A percentile compares a stretch with the other conserved stretches of the same genome.
phyloP scores from a whole-genome alignment of 2,329 filamentous ascomycete genomes.

The Cryoendolithus antarcticus region DNA sequence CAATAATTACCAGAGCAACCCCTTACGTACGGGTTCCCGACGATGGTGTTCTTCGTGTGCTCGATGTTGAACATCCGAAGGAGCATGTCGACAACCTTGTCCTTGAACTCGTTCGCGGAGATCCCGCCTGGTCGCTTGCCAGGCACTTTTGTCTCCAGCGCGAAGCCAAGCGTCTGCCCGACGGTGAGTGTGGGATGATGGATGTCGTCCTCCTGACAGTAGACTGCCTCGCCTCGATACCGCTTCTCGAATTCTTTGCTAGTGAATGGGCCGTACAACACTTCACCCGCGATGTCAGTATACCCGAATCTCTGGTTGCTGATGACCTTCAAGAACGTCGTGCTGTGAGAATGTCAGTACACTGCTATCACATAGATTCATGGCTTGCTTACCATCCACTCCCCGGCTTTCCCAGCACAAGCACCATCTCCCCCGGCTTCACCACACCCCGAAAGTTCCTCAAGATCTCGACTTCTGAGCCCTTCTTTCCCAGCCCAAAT shows the following conservation, averaged over 20 bases:
- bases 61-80: conserved; percentile 91
- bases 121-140: conserved; percentile 65
- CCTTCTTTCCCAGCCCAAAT: conserved; percentile 55
- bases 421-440: conserved; percentile 76
- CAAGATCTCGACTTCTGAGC: conserved; percentile 61
- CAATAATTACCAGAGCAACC: conserved; percentile 52
- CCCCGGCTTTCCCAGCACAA: conserved; percentile 68
- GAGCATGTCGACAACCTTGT: conserved; percentile 59
- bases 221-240: conserved; percentile 72
- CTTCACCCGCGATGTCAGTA: conserved; percentile 53
- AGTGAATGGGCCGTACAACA: conserved; percentile 63
- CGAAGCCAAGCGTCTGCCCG: conserved; percentile 75
- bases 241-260: conserved; percentile 56
- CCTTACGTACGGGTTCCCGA: conserved; percentile 68
- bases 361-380: no score
- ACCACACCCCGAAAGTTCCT: conserved; percentile 54
- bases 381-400: no score
- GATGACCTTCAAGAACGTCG: conserved; percentile 42
- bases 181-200: conserved; percentile 80
- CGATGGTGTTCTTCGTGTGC: conserved; percentile 72
- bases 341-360: no score
- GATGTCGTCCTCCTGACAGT: conserved; percentile 77
- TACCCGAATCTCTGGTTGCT: conserved; percentile 46
- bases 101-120: conserved; percentile 61
- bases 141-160: conserved; percentile 72